Evolutionary conservation across 495 filamentous ascomycete species (phyloP), one percentile per base, ranked within the genome.

Genomic region (Cetradonia linearis): DNA sequence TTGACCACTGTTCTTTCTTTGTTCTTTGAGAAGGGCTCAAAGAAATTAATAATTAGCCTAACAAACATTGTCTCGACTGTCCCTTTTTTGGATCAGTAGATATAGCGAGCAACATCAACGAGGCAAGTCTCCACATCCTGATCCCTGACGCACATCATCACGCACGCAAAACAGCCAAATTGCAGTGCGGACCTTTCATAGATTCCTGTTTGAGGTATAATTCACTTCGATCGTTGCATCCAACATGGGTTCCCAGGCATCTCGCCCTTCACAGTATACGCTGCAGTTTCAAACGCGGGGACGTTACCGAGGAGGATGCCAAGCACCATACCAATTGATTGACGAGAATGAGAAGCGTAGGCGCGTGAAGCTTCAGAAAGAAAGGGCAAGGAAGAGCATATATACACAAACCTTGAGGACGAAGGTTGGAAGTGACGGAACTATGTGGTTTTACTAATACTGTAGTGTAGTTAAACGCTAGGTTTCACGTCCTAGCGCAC

Each of bases 391-490:
- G 14, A n/a, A 44, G n/a, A 56, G 54, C 27, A 18, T 25, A 14
- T 56, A 56, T 31, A 28, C 34, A 40, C 31, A 36, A 20, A 27
- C 36, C 13, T 40, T 30, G 8, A 56, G 54, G 20, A 56, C 54
- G 25, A 56, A 56, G 27, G 16, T 56, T 40, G 36, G 36, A 16
- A 38, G 20, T 28, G 54, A 56, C 18, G 54, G 54, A 34, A 56
- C 9, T 14, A 18, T 42, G 18, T 56, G 54, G 36, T 56, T 56
- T 40, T 56, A 42, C 36, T 56, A 44, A 27, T 8, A 77, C 59
- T 74, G 72, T 16, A 74, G 79, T 49, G 65, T 78, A 34, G 60
- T 68, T 23, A 78, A 73, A n/a, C 78, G 70, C 74, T 71, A 76
- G 55, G 74, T 78, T 50, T 77, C 73, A 25, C 3, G 7, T 14